Conservation (phyloP, 495 filamentous ascomycete genomes). For the Thermochaetoides thermophila region DNA sequence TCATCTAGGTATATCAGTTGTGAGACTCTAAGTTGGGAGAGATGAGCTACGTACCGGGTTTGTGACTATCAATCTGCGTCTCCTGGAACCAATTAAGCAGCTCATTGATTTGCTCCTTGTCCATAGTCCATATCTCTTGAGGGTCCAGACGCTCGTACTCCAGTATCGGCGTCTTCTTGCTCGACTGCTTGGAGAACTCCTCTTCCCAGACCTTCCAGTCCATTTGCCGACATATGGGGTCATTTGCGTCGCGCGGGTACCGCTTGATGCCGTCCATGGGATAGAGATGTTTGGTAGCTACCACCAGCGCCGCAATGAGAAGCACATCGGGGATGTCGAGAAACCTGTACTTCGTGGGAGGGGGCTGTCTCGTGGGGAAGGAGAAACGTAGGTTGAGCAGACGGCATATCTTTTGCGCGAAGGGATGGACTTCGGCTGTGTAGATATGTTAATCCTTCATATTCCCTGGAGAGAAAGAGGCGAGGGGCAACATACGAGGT, state of each 20-base stretch:
- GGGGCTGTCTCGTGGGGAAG: conserved; percentile 26
- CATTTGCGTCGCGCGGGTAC: conserved; percentile 37
- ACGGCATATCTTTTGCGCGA: conserved; percentile 40
- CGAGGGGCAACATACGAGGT: conserved; percentile 55
- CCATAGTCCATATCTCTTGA: conserved; percentile 54
- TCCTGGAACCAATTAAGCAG: conserved; percentile 85
- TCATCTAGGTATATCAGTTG: conserved; percentile 8
- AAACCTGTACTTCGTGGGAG: conserved; percentile 9
- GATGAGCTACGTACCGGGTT: conserved; percentile 21
- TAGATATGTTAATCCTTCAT: too few relatives aligned
- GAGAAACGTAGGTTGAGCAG: conserved; percentile 42
- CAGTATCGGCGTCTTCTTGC: conserved; percentile 10
- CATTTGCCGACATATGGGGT: conserved; percentile 46
- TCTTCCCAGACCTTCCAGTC: conserved; percentile 61
- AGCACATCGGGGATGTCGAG: conserved; percentile 55
- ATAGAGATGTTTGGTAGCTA: conserved; percentile 64
- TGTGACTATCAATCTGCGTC: conserved; percentile 43
- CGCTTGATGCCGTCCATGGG: conserved; percentile 53
- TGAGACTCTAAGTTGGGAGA: neutral
- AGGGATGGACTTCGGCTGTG: conserved; percentile 46
- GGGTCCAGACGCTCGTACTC: conserved; percentile 39
- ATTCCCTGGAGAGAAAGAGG: too few relatives aligned
- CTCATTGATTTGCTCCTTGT: conserved; percentile 50
- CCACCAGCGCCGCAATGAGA: conserved; percentile 54
- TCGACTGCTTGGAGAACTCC: conserved; percentile 27